Evolutionary conservation across 768 basidiomycete genomes (phyloP).

Genomic region (Daedaleopsis sinensis): DNA sequence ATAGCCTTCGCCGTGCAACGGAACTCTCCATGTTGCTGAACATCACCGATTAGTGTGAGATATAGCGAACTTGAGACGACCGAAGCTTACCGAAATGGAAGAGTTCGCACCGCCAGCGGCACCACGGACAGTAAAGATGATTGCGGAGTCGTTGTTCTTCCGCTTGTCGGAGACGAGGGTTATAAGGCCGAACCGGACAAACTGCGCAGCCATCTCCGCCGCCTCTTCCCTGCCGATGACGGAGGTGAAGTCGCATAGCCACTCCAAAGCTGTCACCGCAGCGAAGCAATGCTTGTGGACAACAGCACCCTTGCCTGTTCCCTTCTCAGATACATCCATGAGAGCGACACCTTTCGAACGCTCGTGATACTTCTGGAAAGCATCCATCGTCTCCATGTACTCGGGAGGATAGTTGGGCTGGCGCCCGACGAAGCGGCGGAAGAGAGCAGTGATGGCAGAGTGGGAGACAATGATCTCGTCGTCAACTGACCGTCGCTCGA

Average conservation of each 20-base stretch:
- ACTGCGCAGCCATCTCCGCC: constrained; percentile 97
- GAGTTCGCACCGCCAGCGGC: constrained; percentile 76
- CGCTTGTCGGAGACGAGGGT: constrained; percentile 87
- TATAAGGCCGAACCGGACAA: constrained; percentile 93
- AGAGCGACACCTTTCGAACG: constrained; percentile 74
- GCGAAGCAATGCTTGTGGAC: constrained; percentile 77
- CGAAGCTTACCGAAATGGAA: constrained; percentile 64
- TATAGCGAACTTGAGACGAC: background rate
- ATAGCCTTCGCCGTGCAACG: constrained; percentile 94
- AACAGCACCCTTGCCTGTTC: constrained; percentile 52
- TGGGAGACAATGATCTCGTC: constrained; percentile 98
- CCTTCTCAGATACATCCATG: constrained; percentile 71
- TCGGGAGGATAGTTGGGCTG: constrained; percentile 75
- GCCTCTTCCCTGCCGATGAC: constrained; percentile 96
- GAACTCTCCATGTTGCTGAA: constrained; percentile 92
- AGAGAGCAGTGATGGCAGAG: constrained; percentile 91
- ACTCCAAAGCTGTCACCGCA: constrained; percentile 88
- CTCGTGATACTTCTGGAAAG: constrained; percentile 77
- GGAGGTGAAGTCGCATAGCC: constrained; percentile 97
- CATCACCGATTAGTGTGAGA: constrained; percentile 19
- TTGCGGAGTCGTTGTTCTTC: constrained; percentile 89
- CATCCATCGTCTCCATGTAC: constrained; percentile 51
- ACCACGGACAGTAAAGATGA: constrained; percentile 90
- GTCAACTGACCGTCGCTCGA: constrained; percentile 89
- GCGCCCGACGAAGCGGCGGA: constrained; percentile 92